Base-by-base conservation (phyloP, 2,329 filamentous ascomycete species). In the Chaetomium olivaceum region DNA sequence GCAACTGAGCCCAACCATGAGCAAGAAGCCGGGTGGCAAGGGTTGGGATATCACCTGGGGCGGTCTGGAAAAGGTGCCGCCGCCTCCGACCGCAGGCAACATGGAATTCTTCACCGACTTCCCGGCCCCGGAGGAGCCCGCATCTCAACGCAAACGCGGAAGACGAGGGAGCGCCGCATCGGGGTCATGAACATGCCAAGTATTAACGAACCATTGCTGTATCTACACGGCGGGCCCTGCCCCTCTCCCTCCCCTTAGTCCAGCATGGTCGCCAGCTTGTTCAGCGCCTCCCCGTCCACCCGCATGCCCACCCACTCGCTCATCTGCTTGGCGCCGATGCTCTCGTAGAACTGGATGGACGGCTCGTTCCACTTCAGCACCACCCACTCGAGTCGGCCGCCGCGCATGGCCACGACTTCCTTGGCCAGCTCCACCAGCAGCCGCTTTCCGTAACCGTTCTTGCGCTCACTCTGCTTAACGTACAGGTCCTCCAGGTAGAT, bases 401-500 rank as follows among this genome's bases (percentile, higher is more conserved):
- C 93, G 3, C 85, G 82, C 69, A 93, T 89, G 61, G 85, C 83
- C 61, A 91, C 74, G 3, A 92, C 89, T 80, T 97, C 91, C 73
- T 85, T 87, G n/a, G 93, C 94, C 75, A 97, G 80, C 71, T 87
- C 86, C 67, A 85, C 85, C 58, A 98, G 81, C 74, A 98, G 77
- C 72, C 83, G 80, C 77, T 89, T 91, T 48, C 93, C 94, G 75
- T 94, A 96, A 0, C 93, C 93, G 67, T 86, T 86, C 39, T 89
- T 89, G 4, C 95, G 83, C 72, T 90, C 88, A 54, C 80, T 80
- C 0, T 87, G 84, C 71, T 87, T 83, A 50, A 99, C 92, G 74
- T 89, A 97, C n/a, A 98, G 81, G 75, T 98, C 94, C 77, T 98
- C 94, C 46, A 98, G 88, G 77, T 96, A 97, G 74, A 99, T 91